Base-by-base conservation (phyloP, 1,284 basidiomycete species). In the Sphagnurus paluster region DNA sequence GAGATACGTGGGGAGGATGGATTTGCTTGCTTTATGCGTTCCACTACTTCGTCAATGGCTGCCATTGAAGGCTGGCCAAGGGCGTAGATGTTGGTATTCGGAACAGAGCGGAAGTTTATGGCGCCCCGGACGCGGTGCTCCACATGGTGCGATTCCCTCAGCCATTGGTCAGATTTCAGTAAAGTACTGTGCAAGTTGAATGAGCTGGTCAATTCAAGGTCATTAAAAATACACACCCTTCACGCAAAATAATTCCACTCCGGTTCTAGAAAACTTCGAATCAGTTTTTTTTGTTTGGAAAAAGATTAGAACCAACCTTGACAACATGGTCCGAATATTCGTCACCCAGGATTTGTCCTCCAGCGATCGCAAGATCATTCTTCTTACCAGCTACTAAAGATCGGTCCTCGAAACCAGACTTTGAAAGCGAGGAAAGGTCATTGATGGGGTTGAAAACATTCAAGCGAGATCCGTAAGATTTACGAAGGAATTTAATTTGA, bases 301-400 rank as follows among this genome's bases (percentile, higher is more conserved):
- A 32, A 46, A 71, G 37, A 42, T 26, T 5, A n/a, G 10, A 30
- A 10, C 46, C 6, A 30, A 88, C 89, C 74, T 89, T 89, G 32
- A 98, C 84, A 29, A 98, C 91, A 62, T 94, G 90, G 43, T 91
- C 90, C 4, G 91, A 92, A 73, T 93, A 98, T 63, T 98, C 94
- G 61, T 96, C 93, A 11, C 93, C 94, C 2, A 95, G 74, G 20
- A 96, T 82, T 59, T 88, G 88, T 0, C 90, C 91, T 16, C 93
- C 94, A 10, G 86, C 69, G 42, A 93, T 80, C 10, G 87, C 84
- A 1, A 91, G 72, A 49, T 93, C 84, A 46, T 90, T 89, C 63
- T 77, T 80, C 61, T 77, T 80, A 13, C 84, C 83, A 23, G 83
- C 72, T 21, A 85, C 67, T 33, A 84, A 62, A 0, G 78, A 72